These are phyloP conservation scores for Herpetomonas tarakana DNA, from an alignment of 208 protist genomes.

Conservation along the genomic window DNA sequence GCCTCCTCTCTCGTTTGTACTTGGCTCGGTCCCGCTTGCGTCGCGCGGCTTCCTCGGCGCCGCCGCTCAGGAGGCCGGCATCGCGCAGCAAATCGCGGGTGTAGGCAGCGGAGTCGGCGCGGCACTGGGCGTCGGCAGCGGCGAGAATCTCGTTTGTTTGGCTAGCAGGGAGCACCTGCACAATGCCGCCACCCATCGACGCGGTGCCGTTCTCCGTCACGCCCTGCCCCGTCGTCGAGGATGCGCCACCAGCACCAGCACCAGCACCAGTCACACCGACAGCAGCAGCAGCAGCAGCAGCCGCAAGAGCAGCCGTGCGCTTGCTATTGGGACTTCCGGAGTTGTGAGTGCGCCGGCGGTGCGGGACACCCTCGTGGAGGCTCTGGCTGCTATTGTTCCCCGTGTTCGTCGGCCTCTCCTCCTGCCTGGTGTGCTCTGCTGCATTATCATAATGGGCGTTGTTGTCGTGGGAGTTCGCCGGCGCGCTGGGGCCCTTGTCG, in stretches of 20 bases:
- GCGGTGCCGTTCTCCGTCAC: not conserved
- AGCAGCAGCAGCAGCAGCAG: too few relatives aligned
- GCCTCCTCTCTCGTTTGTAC: not conserved
- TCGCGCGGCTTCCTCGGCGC: not conserved
- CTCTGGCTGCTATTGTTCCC: not conserved
- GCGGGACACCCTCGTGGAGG: not conserved
- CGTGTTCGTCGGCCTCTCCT: not conserved
- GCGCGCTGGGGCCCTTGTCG: not conserved
- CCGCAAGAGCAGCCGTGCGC: not conserved
- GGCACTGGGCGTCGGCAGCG: not conserved
- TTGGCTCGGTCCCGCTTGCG: not conserved
- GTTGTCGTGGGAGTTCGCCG: not conserved
- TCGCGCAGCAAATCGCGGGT: not conserved
- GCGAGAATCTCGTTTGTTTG: not conserved
- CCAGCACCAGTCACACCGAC: not conserved
- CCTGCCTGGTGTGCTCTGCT: not conserved
- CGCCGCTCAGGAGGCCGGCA: not conserved
- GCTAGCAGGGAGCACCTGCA: not conserved
- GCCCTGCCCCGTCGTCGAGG: not conserved
- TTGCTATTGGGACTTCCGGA: not conserved
- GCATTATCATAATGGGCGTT: too few relatives aligned
- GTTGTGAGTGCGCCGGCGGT: not conserved
- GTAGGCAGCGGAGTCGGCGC: not conserved
- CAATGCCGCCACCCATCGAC: not conserved
- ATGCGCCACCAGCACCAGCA: not conserved